Percentiles rank a stretch among this genome's conserved stretches.
These are phyloP conservation scores for Mycena polygramma DNA, from an alignment of 768 basidiomycete genomes.

Conservation along the genomic window DNA sequence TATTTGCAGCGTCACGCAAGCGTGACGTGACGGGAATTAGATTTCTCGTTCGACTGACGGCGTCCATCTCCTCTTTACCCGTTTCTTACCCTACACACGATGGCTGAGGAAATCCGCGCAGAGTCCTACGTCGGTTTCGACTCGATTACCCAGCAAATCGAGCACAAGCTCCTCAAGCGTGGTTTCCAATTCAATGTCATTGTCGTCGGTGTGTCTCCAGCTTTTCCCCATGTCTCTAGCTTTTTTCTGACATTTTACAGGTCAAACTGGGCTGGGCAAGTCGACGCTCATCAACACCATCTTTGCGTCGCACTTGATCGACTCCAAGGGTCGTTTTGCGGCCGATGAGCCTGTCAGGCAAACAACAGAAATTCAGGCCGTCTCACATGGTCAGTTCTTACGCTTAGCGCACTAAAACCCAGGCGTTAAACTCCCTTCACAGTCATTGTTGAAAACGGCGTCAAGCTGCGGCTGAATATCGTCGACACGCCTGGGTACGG, in stretches of 20 bases:
- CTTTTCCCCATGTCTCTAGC: conserved; percentile 7
- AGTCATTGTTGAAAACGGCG: conserved; percentile 98
- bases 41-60: conserved; percentile 28
- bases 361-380: conserved; percentile 97
- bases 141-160: conserved; percentile 96
- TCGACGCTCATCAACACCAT: conserved; percentile 99
- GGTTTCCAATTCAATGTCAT: conserved; percentile 99
- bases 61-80: neutral
- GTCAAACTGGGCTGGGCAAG: conserved; percentile 98
- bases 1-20: no score
- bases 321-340: conserved; percentile 94
- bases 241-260: conserved; percentile 53
- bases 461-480: conserved; percentile 94
- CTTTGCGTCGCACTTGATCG: conserved; percentile 98
- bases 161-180: conserved; percentile 98
- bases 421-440: conserved; percentile 13
- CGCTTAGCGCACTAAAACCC: conserved; percentile 3
- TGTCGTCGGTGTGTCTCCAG: conserved; percentile 76
- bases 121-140: conserved; percentile 98
- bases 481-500: conserved; percentile 99
- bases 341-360: conserved; percentile 91
- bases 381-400: conserved; percentile 83
- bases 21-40: neutral
- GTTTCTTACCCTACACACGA: conserved; percentile 40
- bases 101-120: conserved; percentile 86